Evolutionary conservation across 306 rosid genomes (phyloP).

Genomic region (Corylus avellana): DNA sequence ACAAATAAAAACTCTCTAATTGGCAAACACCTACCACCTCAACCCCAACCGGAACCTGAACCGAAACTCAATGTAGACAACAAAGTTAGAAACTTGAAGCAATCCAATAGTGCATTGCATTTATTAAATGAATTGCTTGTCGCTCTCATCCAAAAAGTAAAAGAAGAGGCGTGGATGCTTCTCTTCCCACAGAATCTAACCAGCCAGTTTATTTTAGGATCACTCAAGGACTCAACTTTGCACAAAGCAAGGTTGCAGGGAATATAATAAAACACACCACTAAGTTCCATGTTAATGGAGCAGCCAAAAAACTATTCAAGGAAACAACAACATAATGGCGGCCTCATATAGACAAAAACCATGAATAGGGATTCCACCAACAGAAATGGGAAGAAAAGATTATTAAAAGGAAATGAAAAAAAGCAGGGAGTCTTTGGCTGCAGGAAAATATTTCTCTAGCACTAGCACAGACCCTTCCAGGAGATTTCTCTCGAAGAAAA

Average conservation of each 20-base stretch:
- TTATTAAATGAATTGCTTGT: background rate
- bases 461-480: slow-evolving; percentile 19
- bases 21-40: background rate
- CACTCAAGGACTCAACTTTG: slow-evolving; percentile 30
- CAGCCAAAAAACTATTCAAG: slow-evolving; percentile 32
- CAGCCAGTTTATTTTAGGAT: slow-evolving; percentile 18
- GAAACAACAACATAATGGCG: slow-evolving; percentile 29
- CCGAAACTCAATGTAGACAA: background rate
- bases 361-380: slow-evolving; percentile 34
- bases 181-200: slow-evolving; percentile 25
- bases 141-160: slow-evolving; percentile 15
- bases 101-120: background rate
- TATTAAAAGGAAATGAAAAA: background rate
- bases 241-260: slow-evolving; percentile 22
- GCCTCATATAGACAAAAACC: slow-evolving; percentile 12
- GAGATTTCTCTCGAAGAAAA: slow-evolving; percentile 18
- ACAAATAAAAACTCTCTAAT: background rate
- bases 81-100: background rate
- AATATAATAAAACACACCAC: slow-evolving; percentile 30
- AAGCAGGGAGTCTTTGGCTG: slow-evolving; percentile 32
- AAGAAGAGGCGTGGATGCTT: slow-evolving; percentile 45
- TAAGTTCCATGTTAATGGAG: slow-evolving; percentile 25
- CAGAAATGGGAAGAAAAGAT: slow-evolving; percentile 26
- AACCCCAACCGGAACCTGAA: background rate
- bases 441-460: background rate